Conservation (phyloP, 192 early-diverging fungal genomes). For the Coemansia sp. region DNA sequence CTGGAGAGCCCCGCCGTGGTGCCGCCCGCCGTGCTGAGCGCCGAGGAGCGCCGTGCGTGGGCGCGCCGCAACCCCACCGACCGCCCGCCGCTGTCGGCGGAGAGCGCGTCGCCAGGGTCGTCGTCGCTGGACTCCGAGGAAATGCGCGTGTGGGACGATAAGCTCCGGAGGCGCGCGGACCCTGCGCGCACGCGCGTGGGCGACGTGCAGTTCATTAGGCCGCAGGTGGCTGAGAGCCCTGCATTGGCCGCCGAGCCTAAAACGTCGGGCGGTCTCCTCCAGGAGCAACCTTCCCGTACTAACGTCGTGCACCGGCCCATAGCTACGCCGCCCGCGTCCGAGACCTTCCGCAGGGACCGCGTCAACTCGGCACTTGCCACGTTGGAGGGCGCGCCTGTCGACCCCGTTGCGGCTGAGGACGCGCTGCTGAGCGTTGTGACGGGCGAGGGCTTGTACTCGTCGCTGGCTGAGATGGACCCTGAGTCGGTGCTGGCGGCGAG, state of each 20-base stretch:
- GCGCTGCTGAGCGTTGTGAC: not conserved
- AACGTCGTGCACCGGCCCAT: not conserved
- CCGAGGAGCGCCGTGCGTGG: conserved; percentile 35
- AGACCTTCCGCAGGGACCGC: conserved; percentile 24
- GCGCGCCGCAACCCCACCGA: conserved; percentile 19
- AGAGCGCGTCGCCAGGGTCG: conserved; percentile 3
- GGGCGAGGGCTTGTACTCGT: not conserved
- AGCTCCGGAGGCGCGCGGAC: conserved; percentile 28
- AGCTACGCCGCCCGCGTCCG: conserved; percentile 3
- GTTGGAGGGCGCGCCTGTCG: conserved; percentile 21
- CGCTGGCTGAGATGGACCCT: not conserved
- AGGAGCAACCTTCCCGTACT: not conserved
- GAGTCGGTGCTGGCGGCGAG: not conserved
- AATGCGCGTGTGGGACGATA: conserved; percentile 25
- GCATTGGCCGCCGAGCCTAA: conserved; percentile 34
- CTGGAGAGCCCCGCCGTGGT: conserved; percentile 24
- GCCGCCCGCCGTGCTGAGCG: conserved; percentile 5
- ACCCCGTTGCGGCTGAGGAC: not conserved
- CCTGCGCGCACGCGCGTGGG: not conserved
- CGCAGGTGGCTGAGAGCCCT: conserved; percentile 23
- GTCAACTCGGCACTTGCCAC: conserved; percentile 25
- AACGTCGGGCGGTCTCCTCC: conserved; percentile 31
- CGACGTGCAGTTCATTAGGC: conserved; percentile 2
- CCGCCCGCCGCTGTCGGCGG: conserved; percentile 32
- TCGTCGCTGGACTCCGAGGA: conserved; percentile 18